phyloP scores from a whole-genome alignment of 1,284 basidiomycete species.

The Melampsora abietis-canadensis region DNA sequence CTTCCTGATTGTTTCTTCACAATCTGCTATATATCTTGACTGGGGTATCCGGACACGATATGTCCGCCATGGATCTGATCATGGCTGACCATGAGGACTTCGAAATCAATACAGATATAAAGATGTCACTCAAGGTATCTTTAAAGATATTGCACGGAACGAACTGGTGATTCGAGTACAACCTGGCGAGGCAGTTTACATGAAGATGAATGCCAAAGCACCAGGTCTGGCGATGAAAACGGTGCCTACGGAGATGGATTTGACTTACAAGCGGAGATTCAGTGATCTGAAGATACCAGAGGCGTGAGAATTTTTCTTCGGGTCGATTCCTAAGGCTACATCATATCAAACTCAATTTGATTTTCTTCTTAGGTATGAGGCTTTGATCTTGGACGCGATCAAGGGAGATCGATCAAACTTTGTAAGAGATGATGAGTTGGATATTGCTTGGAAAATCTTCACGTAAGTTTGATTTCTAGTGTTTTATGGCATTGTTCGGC shows the following conservation, averaged over 20 bases:
- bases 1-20: neutral
- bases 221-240: conserved; percentile 84
- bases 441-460: conserved; percentile 79
- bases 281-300: conserved; percentile 81
- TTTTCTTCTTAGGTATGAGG: conserved; percentile 61
- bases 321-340: neutral
- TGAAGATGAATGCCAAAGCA: conserved; percentile 89
- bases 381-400: conserved; percentile 81
- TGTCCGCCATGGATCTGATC: neutral
- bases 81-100: neutral
- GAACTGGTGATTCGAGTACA: conserved; percentile 93
- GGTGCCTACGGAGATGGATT: conserved; percentile 89
- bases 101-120: conserved; percentile 62
- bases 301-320: conserved; percentile 58
- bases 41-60: neutral
- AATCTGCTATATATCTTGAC: neutral
- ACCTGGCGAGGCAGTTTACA: conserved; percentile 87
- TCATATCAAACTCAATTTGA: neutral
- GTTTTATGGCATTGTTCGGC: neutral
- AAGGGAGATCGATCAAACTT: conserved; percentile 87
- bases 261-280: conserved; percentile 93
- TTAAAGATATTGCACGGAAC: conserved; percentile 88
- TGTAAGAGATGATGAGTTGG: conserved; percentile 89
- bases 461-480: conserved; percentile 14
- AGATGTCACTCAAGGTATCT: conserved; percentile 90